Base-by-base conservation (phyloP, 345 rosid species). In the Populus tremula region DNA sequence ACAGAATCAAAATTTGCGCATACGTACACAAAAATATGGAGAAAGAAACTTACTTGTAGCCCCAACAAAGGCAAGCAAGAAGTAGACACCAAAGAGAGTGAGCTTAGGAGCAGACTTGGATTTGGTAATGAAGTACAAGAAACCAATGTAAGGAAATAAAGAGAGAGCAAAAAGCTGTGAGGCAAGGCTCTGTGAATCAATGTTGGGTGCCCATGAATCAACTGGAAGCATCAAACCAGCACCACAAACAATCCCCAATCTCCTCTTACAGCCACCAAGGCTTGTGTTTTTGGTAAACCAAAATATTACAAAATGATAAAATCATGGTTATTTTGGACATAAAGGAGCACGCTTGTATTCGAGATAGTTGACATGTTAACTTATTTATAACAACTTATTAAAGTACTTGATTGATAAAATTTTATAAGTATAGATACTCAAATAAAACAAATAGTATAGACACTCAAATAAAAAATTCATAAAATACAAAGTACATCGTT, bases 11-110 rank as follows among this genome's bases (percentile, higher is more conserved):
- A 18, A 61, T 35, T n/a, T 70, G 45, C 1, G 10, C 8, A 18
- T 21, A 79, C 39, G 1, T 12, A 43, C 47, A 43, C 13, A 43
- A 43, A 10, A 11, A 68, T 25, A 13, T 29, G 35, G 17, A 29
- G 20, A 70, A 7, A 77, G 71, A 73, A 69, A 88, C 97, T 86
- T 70, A 95, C 98, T 90, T 72, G 98, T 89, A 59, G 98, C 97
- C 16, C 94, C 97, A 29, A 91, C 98, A 59, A 94, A 93, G 64
- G 89, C 96, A 61, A 92, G 98, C 88, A 91, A 87, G 91, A 95
- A 93, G 85, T 89, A 93, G 94, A 93, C 91, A 8, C 99, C 97
- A 73, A 95, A 95, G 21, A 93, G 96, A 70, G 98, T 92, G 71
- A 89, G 96, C 70, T 88, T 87, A 12, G 97, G 97, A 76, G 97